Evolutionary conservation across 305 asterid species (phyloP), one percentile per base, ranked within the genome.

Genomic region (Solanum hybrid): DNA sequence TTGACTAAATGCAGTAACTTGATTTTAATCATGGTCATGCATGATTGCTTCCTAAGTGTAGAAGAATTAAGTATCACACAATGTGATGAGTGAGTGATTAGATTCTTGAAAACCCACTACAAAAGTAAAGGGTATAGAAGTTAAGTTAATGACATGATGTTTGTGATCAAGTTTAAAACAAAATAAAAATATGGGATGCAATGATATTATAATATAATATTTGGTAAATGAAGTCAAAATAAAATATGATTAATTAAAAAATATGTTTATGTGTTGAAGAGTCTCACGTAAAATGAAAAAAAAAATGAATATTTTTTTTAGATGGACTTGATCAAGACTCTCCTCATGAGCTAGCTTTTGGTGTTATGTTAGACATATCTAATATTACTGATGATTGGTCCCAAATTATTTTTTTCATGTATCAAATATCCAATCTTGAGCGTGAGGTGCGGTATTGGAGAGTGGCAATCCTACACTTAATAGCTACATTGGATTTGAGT

Each of bases 41-140:
- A 51, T 84, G 75, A 29, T 84, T 84, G 87, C 71, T 81, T 26
- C 37, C 32, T 42, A 42, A 81, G 37, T 51, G 66, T 27, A 8
- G 38, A 8, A 42, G 87, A 45, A 40, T 42, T 81, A 15, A 7
- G 87, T 51, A 84, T 84, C 87, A 51, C 42, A 84, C 75, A 84
- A 84, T 45, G 87, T 84, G 87, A 84, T 19, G 87, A 84, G 73
- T 84, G 73, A 84, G 73, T 84, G 87, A 84, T 84, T 51, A 10
- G 87, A 84, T 84, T 84, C 87, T 51, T 84, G 87, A 84, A 84
- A 31, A 29, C 31, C 71, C 42, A 84, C 75, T 31, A 84, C 2
- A 45, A 84, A 51, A 51, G 75, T 17, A 84, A 84, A 45, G 72
- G 73, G 7, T 37, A 80, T 1, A 78, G 82, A 35, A 22, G 29